phyloP scores from a whole-genome alignment of 2,329 filamentous ascomycete species.

The Amylocarpus encephaloides region DNA sequence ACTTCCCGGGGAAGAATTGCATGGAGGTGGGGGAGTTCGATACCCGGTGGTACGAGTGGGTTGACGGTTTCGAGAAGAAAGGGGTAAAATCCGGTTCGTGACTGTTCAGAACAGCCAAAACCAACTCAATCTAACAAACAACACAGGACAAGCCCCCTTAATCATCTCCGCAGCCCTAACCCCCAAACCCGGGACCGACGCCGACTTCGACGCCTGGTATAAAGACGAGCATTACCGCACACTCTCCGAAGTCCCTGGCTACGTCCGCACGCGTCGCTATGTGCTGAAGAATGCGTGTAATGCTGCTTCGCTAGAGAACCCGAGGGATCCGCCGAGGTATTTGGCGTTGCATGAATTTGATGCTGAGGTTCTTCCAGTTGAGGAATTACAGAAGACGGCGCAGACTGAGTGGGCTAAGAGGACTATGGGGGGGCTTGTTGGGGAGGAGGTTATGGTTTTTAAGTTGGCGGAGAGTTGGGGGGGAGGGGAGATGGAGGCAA shows the following conservation, averaged over 20 bases:
- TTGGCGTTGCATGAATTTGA: slow-evolving; percentile 17
- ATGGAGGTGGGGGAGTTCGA: slow-evolving; percentile 13
- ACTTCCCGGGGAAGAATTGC: slow-evolving; percentile 2
- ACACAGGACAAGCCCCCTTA: slow-evolving; percentile 8
- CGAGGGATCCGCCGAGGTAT: slow-evolving; percentile 2
- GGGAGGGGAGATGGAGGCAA: slow-evolving; percentile 4
- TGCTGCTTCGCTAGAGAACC: neutral
- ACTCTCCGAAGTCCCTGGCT: slow-evolving; percentile 9
- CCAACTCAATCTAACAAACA: neutral
- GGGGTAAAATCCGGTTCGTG: slow-evolving; percentile 4
- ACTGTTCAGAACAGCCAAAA: neutral
- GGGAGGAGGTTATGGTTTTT: slow-evolving; percentile 7
- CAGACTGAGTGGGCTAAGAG: slow-evolving; percentile 11
- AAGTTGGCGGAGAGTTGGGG: slow-evolving; percentile 1
- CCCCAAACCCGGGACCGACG: slow-evolving; percentile 9
- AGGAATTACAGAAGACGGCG: slow-evolving; percentile 22
- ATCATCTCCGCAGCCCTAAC: slow-evolving; percentile 9
- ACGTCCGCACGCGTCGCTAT: slow-evolving; percentile 13
- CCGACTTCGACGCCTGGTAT: slow-evolving; percentile 13
- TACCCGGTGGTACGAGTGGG: slow-evolving; percentile 9
- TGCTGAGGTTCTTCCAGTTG: slow-evolving; percentile 8
- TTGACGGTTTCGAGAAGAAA: slow-evolving; percentile 9
- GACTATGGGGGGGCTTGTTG: slow-evolving; percentile 6
- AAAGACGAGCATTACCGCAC: slow-evolving; percentile 11
- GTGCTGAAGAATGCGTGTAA: slow-evolving; percentile 3